Conservation (phyloP, 1,284 basidiomycete species). For the Trichosporon sp. region DNA sequence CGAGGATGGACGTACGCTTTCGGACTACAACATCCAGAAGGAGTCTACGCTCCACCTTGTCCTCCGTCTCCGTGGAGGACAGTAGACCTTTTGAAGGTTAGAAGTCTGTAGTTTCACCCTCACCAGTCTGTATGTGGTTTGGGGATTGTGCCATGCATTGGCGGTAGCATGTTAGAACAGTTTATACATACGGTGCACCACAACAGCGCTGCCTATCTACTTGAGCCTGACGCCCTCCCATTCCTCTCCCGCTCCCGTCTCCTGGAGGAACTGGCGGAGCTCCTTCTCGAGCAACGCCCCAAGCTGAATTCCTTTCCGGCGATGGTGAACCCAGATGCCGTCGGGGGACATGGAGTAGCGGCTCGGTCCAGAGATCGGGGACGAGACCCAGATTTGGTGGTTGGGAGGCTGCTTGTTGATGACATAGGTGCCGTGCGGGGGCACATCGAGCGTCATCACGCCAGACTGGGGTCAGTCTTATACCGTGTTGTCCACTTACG, state of each 20-base stretch:
- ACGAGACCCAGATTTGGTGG: slow-evolving; percentile 98
- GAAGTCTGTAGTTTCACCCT: background rate
- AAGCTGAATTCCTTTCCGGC: slow-evolving; percentile 66
- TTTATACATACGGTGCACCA: background rate
- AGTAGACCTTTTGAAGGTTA: background rate
- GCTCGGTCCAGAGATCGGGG: slow-evolving; percentile 85
- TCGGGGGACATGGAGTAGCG: slow-evolving; percentile 74
- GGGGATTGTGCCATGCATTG: background rate
- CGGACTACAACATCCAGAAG: slow-evolving; percentile 72
- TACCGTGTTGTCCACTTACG: slow-evolving; percentile 62
- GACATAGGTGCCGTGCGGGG: slow-evolving; percentile 89
- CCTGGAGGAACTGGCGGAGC: slow-evolving; percentile 43
- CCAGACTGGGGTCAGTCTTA: slow-evolving; percentile 65
- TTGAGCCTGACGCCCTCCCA: slow-evolving; percentile 48
- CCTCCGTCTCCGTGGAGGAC: slow-evolving; percentile 67
- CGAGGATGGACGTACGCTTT: slow-evolving; percentile 91
- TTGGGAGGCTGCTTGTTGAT: slow-evolving; percentile 99
- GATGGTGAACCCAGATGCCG: slow-evolving; percentile 71
- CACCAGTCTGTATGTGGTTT: background rate
- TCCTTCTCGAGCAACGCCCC: slow-evolving; percentile 66
- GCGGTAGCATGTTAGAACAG: background rate
- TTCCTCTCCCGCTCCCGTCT: slow-evolving; percentile 61
- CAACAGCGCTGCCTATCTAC: slow-evolving; percentile 22
- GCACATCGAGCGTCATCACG: slow-evolving; percentile 83
- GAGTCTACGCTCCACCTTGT: slow-evolving; percentile 59